Conservation (phyloP, 192 early-diverging fungal genomes). For the Coemansia sp. region DNA sequence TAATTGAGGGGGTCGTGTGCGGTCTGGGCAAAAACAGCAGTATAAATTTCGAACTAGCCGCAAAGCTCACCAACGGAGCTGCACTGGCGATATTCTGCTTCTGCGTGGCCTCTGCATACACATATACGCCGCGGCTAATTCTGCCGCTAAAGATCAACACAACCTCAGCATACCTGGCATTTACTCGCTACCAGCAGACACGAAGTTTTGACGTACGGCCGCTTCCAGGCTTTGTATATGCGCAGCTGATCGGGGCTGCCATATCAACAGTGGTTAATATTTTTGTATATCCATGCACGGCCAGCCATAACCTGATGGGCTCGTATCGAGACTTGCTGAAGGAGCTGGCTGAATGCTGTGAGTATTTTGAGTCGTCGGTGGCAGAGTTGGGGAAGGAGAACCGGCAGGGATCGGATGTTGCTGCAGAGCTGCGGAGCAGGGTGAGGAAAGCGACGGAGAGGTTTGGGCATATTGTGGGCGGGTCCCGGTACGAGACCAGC, state of each 20-base stretch:
- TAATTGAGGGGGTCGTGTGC: constrained; percentile 21
- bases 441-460: constrained; percentile 13
- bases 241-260: constrained; percentile 32
- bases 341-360: constrained; percentile 32
- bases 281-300: constrained; percentile 42
- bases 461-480: constrained; percentile 39
- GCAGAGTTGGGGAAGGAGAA: constrained; percentile 15
- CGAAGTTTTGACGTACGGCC: constrained; percentile 15
- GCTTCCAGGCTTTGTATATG: constrained; percentile 33
- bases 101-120: constrained; percentile 17
- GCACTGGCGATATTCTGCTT: constrained; percentile 35
- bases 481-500: constrained; percentile 35
- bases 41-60: constrained; percentile 24
- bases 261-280: constrained; percentile 40
- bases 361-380: constrained; percentile 21
- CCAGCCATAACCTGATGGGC: constrained; percentile 27
- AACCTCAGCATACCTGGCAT: constrained; percentile 15
- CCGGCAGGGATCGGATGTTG: constrained; percentile 3
- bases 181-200: constrained; percentile 18
- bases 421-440: neutral
- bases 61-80: constrained; percentile 15
- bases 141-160: constrained; percentile 41
- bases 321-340: constrained; percentile 15
- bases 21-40: constrained; percentile 1
- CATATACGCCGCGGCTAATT: constrained; percentile 28